Conservation (phyloP, 441 rosid species). For the Dalechampia spathulata region DNA sequence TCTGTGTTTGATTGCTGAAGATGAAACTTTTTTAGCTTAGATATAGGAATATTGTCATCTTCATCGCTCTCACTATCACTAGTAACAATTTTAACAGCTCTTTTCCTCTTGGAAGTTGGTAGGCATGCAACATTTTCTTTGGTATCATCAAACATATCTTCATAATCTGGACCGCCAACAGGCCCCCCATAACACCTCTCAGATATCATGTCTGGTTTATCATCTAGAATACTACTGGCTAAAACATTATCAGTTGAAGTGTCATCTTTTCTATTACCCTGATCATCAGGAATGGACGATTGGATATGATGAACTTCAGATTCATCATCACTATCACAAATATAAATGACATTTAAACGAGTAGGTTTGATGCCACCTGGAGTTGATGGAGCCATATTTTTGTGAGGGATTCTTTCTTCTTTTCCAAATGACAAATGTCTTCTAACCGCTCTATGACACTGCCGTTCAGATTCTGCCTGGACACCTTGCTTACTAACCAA, state of each 20-base stretch:
- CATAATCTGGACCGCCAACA: conserved; percentile 10
- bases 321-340: conserved; percentile 48
- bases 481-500: conserved; percentile 7
- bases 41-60: conserved; percentile 40
- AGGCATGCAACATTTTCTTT: conserved; percentile 18
- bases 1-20: conserved; percentile 11
- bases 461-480: conserved; percentile 1
- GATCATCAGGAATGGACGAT: not conserved
- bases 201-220: conserved; percentile 12
- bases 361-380: conserved; percentile 20
- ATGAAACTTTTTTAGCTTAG: conserved; percentile 25
- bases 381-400: conserved; percentile 39
- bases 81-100: conserved; percentile 32
- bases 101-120: conserved; percentile 36
- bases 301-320: not conserved
- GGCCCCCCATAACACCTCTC: not conserved
- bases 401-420: conserved; percentile 23
- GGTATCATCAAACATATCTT: conserved; percentile 19
- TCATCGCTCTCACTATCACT: conserved; percentile 50
- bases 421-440: conserved; percentile 25
- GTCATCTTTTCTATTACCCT: conserved; percentile 5
- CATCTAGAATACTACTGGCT: conserved; percentile 9
- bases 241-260: conserved; percentile 10
- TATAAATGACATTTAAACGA: conserved; percentile 22
- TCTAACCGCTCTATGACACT: conserved; percentile 15